These are phyloP conservation scores for Salisapilia sapeloensis DNA, from an alignment of 352 stramenopile species.

Conservation along the genomic window DNA sequence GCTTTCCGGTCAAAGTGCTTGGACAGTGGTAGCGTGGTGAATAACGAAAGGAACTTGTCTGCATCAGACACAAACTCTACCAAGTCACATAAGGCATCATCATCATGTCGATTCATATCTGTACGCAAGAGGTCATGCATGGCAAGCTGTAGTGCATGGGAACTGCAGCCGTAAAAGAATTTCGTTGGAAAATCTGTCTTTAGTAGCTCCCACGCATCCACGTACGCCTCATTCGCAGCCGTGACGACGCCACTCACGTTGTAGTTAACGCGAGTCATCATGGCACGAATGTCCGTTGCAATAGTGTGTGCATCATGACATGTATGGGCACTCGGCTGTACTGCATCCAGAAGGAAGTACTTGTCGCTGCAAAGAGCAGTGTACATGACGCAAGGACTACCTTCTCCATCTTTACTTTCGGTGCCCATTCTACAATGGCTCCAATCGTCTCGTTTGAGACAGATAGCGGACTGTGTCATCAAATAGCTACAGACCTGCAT, in stretches of 20 bases:
- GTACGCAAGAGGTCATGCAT: conserved; percentile 75
- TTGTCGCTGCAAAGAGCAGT: conserved; percentile 67
- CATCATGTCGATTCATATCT: conserved; percentile 42
- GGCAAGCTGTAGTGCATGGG: conserved; percentile 52
- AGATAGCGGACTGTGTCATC: conserved; percentile 42
- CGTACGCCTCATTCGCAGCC: conserved; percentile 55
- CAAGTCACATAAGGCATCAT: conserved; percentile 45
- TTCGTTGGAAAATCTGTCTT: conserved; percentile 73
- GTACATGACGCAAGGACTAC: conserved; percentile 67
- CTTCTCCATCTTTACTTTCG: conserved; percentile 39
- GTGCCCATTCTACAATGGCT: conserved; percentile 68
- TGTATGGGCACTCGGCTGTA: conserved; percentile 37
- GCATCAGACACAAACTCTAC: conserved; percentile 59
- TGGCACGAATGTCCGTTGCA: conserved; percentile 64
- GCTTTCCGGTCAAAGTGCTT: conserved; percentile 60
- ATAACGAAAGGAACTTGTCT: conserved; percentile 61
- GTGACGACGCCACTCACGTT: conserved; percentile 63
- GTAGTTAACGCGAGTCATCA: conserved; percentile 52
- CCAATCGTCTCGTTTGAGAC: conserved; percentile 65
- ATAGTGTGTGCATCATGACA: conserved; percentile 71
- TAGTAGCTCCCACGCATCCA: conserved; percentile 63
- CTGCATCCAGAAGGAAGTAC: conserved; percentile 62
- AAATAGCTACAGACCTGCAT: conserved; percentile 70
- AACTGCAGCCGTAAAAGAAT: conserved; percentile 79
- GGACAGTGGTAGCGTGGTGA: conserved; percentile 70